These are phyloP conservation scores for Chaetoceros tenuissimus DNA, from an alignment of 108 stramenopile genomes.

Conservation along the genomic window DNA sequence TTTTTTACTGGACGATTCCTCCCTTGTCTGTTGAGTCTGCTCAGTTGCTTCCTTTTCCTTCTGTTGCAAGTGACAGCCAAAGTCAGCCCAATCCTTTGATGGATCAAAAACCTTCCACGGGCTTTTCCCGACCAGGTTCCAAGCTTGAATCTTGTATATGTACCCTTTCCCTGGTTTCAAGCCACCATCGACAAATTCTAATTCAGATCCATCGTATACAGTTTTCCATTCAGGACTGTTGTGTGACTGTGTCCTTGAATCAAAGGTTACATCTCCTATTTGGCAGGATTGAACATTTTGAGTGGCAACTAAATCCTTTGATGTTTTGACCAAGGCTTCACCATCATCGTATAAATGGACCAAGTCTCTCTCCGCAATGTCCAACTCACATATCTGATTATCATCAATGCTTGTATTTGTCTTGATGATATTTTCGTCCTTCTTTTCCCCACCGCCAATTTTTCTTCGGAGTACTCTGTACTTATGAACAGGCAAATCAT, in stretches of 20 bases:
- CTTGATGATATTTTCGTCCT: conserved; percentile 7
- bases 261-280: too few species aligned
- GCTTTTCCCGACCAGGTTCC: conserved; percentile 40
- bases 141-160: conserved; percentile 40
- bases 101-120: conserved; percentile 31
- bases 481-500: conserved; percentile 48
- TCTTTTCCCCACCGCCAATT: conserved; percentile 2
- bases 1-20: conserved; percentile 11
- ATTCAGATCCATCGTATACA: conserved; percentile 24
- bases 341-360: not conserved
- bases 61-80: conserved; percentile 20
- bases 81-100: conserved; percentile 13
- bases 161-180: conserved; percentile 26
- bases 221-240: conserved; percentile 31
- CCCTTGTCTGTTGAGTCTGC: conserved; percentile 7
- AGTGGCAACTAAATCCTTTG: not conserved
- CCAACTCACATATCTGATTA: not conserved
- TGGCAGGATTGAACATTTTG: too few species aligned
- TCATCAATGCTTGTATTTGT: conserved; percentile 1
- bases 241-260: not conserved
- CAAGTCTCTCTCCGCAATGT: not conserved
- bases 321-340: not conserved
- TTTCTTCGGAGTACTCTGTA: conserved; percentile 42
- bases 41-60: conserved; percentile 7
- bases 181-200: conserved; percentile 26